Base-by-base conservation (phyloP, 495 filamentous ascomycete species). In the Trichocladium antarcticum region DNA sequence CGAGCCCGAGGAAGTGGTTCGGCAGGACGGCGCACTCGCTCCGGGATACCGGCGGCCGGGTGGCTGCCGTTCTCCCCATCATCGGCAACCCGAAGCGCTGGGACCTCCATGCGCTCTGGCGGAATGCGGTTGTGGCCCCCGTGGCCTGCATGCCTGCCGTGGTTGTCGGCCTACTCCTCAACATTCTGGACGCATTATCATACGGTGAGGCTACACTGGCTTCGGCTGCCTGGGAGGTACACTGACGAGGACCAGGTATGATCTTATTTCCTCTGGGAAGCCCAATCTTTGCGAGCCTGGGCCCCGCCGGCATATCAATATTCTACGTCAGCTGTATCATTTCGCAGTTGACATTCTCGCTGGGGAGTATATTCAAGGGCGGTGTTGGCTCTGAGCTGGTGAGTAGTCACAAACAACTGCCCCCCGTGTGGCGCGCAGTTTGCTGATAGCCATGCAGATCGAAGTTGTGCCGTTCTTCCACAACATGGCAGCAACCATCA, bases 301-400 rank as follows among this genome's bases (percentile, higher is more conserved):
- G 89, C 4, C 78, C 89, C 4, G 90, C 95, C 43, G 92, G 92
- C 12, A 94, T 98, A 49, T 95, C 93, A 0, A 97, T 98, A 72
- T 98, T 96, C 68, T 98, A 96, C 60, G 84, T 98, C 53, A 96
- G 89, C 70, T 93, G 87, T 49, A 95, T 98, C 51, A 76, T 98
- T 20, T 83, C 93, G 1, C 92, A 98, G 59, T 64, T 98, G 38
- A 83, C 87, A n/a, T 97, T 89, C 64, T 96, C 90, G 1, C 76
- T 80, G 5, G 85, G 87, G 6, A 95, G 88, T 59, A 79, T 86
- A 20, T 98, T 98, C 69, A 83, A 80, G 56, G 90, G 92, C 11
- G 92, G 85, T 6, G 80, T 97, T 56, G 92, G 92, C 19, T 96
- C 89, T n/a, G 92, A 97, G 61, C 84, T 97, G 82, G 83, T 87